Percentiles rank a stretch among this genome's conserved stretches.
phyloP scores from a whole-genome alignment of 176 grass and related monocot species.

The Sorghum bicolor region Sorghum_bicolor_NCBIv3 NC_012871.2:54568501-54569000 shows the following conservation, averaged over 20 bases:
- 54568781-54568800: neutral
- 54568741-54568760: neutral
- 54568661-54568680: conserved; percentile 63
- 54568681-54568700: conserved; percentile 11
- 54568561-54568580: conserved; percentile 75
- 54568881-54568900: conserved; percentile 70
- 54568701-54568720: neutral
- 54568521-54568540: conserved; percentile 75
- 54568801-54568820: neutral
- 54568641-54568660: conserved; percentile 84
- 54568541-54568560: conserved; percentile 97
- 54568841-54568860: conserved; percentile 91
- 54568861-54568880: conserved; percentile 52
- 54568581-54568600: conserved; percentile 63
- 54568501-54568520: conserved; percentile 77
- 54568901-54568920: conserved; percentile 71
- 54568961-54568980: conserved; percentile 79
- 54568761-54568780: neutral
- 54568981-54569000: conserved; percentile 71
- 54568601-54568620: conserved; percentile 85
- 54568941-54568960: conserved; percentile 94
- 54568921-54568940: conserved; percentile 80
- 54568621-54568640: conserved; percentile 79
- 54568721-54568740: neutral
- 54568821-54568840: neutral